Evolutionary conservation across 225 moss, liverwort and hornwort species (phyloP), one percentile per base, ranked within the genome.

Genomic region (Antitrichia curtipendula): DNA sequence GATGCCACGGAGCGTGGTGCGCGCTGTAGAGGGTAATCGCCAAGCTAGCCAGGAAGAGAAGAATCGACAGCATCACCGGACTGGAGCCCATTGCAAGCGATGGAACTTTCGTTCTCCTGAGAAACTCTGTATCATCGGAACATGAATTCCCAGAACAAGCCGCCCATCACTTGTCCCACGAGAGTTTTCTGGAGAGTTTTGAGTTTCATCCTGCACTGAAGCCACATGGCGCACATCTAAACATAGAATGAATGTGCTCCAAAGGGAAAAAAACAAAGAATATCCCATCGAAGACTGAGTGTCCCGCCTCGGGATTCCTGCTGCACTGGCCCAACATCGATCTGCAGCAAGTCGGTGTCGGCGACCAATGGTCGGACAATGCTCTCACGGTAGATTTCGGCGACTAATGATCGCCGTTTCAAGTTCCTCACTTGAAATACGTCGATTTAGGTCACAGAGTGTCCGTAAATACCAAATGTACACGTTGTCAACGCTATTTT

Each of bases 1-100:
- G 86, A 81, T 92, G 91, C 87, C 89, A 85, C 4, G 90, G 88
- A 41, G 86, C 86, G n/a, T 88, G 41, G 53, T 89, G 89, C 76
- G 87, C 91, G 62, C 89, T 66, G 75, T 84, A 88, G 21, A 91
- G 80, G 54, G 92, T 92, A 50, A 93, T 84, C 16, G 90, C 89
- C 72, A 90, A 85, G 74, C 91, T 93, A 17, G 86, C 85, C 56
- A 90, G 40, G 65, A 53, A 88, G 76, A 92, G 90, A 76, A 93
- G 90, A 43, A 76, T 40, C n/a, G 77, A 34, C 79, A 90, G 54
- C 59, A 89, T 31, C 84, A 93, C 76, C 29, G 93, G 92, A 90
- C 50, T 93, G 58, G 93, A 88, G 62, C 93, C 90, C 93, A 91
- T 93, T 58, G 80, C 74, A 81, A 62, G 32, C 62, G 62, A 53